Base-by-base conservation (phyloP, 139 green algal genomes). In the Micractinium sp. region DNA sequence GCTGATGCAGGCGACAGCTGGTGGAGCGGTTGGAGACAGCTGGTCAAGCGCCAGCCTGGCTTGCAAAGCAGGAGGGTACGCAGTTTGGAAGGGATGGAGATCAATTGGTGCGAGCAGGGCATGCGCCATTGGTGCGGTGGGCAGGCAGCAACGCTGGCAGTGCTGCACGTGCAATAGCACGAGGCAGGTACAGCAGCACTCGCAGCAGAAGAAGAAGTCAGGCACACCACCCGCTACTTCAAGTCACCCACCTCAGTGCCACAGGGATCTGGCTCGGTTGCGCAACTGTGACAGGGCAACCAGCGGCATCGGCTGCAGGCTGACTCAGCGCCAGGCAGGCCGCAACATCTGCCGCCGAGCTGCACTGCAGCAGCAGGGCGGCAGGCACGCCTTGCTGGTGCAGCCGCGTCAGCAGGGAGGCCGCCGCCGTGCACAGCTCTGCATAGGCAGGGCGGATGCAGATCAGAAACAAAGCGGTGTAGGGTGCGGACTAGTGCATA, bases 291-390 rank as follows among this genome's bases (percentile, higher is more conserved):
- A 87, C 23, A 18, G 74, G 47, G 23, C 41, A n/a, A 4, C 19
- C 35, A 29, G 41, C n/a, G 2, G 16, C 38, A 7, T 41, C 66
- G 13, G 80, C 39, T 9, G 39, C 71, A 0, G 79, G 3, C 31
- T 81, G 87, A 35, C 38, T 14, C 33, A 23, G 61, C 2, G 83
- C 83, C 47, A 76, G 36, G 36, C 60, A 67, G 13, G 39, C 33
- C 4, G 63, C 87, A 0, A 35, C 87, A 38, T 90, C 87, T 13
- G 79, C 61, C 53, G 67, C 76, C 60, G 61, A 41, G 7, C 27
- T 47, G 87, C 87, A 90, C 61, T 90, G 69, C 53, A 90, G 47
- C 38, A 90, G 79, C 56, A 88, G 25, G 9, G 29, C 35, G 5
- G 76, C n/a, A 7, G 60, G 27, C 18, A 90, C 88, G 22, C 81